Evolutionary conservation across 192 early-diverging fungal genomes (phyloP).

Genomic region (Umbelopsis isabellina): DNA sequence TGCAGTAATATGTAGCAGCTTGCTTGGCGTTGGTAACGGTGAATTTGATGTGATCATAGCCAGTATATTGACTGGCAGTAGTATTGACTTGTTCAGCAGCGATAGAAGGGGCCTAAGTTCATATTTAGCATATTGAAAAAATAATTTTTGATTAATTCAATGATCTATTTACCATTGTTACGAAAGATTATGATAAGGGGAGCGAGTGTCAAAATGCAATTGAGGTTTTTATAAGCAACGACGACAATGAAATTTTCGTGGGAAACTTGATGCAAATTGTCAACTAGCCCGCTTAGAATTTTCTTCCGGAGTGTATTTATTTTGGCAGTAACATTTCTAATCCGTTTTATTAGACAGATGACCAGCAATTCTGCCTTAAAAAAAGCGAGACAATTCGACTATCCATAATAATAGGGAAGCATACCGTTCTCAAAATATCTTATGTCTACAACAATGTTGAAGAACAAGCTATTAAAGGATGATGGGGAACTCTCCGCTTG

Average conservation of each 20-base stretch:
- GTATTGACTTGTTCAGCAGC: slow-evolving; percentile 7
- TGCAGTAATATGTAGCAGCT: slow-evolving; percentile 92
- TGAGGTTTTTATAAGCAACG: neutral
- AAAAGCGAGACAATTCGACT: too few relatives aligned
- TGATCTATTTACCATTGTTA: neutral
- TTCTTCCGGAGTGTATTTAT: neutral
- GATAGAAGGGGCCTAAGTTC: neutral
- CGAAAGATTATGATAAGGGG: neutral
- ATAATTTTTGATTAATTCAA: neutral
- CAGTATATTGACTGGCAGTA: slow-evolving; percentile 49
- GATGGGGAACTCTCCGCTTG: too few relatives aligned
- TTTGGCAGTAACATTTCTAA: neutral
- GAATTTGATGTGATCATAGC: slow-evolving; percentile 83
- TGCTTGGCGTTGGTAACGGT: slow-evolving; percentile 95
- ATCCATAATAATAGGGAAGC: too few relatives aligned
- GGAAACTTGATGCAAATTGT: slow-evolving; percentile 17
- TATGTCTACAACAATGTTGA: too few relatives aligned
- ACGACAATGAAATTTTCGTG: slow-evolving; percentile 6
- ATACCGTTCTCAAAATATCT: too few relatives aligned
- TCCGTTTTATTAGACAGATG: neutral
- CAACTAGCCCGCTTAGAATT: slow-evolving; percentile 12
- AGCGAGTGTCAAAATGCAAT: neutral
- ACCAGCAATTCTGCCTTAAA: neutral
- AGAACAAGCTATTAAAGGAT: too few relatives aligned
- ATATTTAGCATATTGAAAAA: neutral